Evolutionary conservation across 2,329 filamentous ascomycete genomes (phyloP), one percentile per base, ranked within the genome.

Genomic region (Nemania bipapillata): DNA sequence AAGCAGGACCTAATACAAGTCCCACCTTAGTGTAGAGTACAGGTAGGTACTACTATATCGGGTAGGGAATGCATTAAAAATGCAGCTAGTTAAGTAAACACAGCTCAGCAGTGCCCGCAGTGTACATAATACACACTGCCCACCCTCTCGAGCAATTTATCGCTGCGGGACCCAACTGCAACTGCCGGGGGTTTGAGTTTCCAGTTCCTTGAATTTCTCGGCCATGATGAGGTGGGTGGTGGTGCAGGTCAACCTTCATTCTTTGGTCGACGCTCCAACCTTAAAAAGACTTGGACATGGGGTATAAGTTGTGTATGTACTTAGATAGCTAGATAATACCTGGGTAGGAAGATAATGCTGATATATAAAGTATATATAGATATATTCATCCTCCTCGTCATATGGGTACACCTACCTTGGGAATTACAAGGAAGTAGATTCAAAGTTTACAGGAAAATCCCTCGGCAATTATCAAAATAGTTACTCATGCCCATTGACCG

Each of bases 101-200:
- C 15, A 37, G 30, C 52, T 35, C 28, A 37, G 24, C 28, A 4
- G n/a, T 22, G 50, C n/a, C n/a, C n/a, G n/a, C n/a, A n/a, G n/a
- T n/a, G n/a, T n/a, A n/a, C n/a, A n/a, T n/a, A n/a, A n/a, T n/a
- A n/a, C n/a, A 32, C 37, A 24, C 49, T 56, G 65, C 68, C 68
- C 68, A 70, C 68, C 65, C 20, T 69, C 67, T 69, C 63, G 50
- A 63, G 57, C 68, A 68, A 65, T 65, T 56, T 68, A 65, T 70
- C 26, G 65, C 64, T 70, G 68, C 68, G 64, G 68, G 64, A 60
- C 59, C 59, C 63, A 54, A 54, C 59, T 70, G 68, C 68, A 67
- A 64, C 60, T 64, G 64, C 68, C 60, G 68, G 64, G 67, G 58
- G 28, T 58, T 68, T 47, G 28, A 49, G 56, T 63, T 59, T 49